Evolutionary conservation across 345 rosid genomes (phyloP), one percentile per base, ranked within the genome.

Genomic region (Ceriops zippeliana): DNA sequence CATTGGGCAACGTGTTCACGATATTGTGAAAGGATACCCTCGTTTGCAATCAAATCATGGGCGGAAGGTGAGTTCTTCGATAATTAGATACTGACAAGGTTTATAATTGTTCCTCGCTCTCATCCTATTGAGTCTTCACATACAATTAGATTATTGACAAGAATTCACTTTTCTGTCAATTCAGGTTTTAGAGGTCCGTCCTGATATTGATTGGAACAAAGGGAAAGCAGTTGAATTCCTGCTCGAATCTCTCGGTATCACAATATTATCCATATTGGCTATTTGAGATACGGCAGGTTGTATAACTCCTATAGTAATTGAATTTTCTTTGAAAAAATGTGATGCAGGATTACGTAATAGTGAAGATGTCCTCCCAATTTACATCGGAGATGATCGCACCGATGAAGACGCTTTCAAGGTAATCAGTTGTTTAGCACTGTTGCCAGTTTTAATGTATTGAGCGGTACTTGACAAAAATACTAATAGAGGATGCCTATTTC

Each of bases 391-490:
- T 67, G 99, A 96, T 70, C 84, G 65, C 65, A 83, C 86, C 0
- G 99, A 95, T 77, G 99, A 95, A 72, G 98, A 95, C 73, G 99
- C 98, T 31, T 92, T 96, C 76, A 92, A 90, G 90, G 98, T 84
- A 78, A 19, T 24, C 35, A 53, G 5, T 0, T 2, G 9, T 60
- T 5, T 3, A 27, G 51, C 30, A 21, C 8, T 26, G 11, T 16
- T 17, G 58, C 1, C 22, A 53, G 30, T 34, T 13, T 13, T 54
- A 13, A 10, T 52, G 57, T 52, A n/a, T n/a, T 22, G 7, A 6
- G 57, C 17, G 0, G 59, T 22, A 22, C 16, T 22, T 54, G 30
- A 10, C 17, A 54, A 54, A 7, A 54, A 22, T 21, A 22, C 58
- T 22, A 3, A 54, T 22, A 21, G 28, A 26, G 26, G 7, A 20